Base-by-base conservation (phyloP, 1,284 basidiomycete genomes). In the Chalciporus sp. region DNA sequence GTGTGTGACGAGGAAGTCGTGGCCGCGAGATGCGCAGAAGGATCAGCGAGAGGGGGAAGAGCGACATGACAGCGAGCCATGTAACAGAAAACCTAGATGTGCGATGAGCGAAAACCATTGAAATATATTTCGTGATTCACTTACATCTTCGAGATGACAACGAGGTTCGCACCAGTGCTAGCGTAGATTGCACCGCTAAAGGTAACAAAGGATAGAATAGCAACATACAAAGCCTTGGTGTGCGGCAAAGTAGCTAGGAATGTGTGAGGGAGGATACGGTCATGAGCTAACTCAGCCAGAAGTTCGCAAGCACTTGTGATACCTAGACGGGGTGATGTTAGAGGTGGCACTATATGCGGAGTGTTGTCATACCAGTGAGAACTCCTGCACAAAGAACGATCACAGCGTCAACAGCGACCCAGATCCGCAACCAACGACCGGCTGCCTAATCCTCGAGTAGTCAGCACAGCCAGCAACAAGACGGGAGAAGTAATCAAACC, bases 301-400 rank as follows among this genome's bases (percentile, higher is more conserved):
- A 88, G 76, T 55, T 85, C 82, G 58, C 79, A 82, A 20, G 82
- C 82, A 41, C 81, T 80, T 33, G 84, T 65, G 20, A 86, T 82
- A 1, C 83, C 83, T 82, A 47, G 16, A 14, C 39, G 16, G 48
- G 23, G 26, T 48, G 26, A 50, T 40, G 16, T 61, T 50, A 57
- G 39, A 42, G 40, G 47, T 35, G 12, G 12, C 14, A 2, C 23
- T 23, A 23, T 23, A 23, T 19, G 19, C 1, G 29, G 7, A 10
- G 3, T 28, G 7, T 31, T 19, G 11, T 49, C 54, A 55, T 61
- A 76, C 87, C 87, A 42, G 85, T 84, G 17, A 89, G 73, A n/a
- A 88, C 81, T 1, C 85, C 86, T 4, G 84, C 86, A 51, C 81
- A 84, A 3, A 90, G 74, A 16, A 89, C 87, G 4, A 85, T 65